Base-by-base conservation (phyloP, 23 red algal genomes). In the Gracilariopsis chorda region DNA sequence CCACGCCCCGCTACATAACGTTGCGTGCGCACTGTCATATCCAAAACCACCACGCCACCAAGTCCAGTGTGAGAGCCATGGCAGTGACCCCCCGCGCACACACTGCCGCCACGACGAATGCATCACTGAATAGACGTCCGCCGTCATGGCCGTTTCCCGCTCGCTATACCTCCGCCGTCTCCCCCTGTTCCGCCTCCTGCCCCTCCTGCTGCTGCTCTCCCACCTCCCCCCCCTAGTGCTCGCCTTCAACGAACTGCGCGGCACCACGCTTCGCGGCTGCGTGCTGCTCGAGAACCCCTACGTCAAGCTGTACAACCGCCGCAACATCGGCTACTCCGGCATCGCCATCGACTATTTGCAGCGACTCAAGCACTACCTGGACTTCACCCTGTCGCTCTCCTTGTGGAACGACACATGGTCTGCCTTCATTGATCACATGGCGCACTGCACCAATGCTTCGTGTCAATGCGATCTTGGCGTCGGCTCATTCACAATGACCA, bases 401-500 rank as follows among this genome's bases (percentile, higher is more conserved):
- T 43, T 23, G 13, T 86, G 82, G 82, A 86, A 86, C 23, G 55
- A 42, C 19, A 86, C 58, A 3, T 86, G 82, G 82, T 51, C 35
- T 20, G 14, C 58, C 25, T 86, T 86, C 27, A 73, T 86, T 43
- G 62, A 67, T n/a, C 58, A 68, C 10, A 86, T 86, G 82, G 51
- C 35, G 14, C 32, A 33, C 30, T 86, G 82, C 17, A 25, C 37
- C 13, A 33, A 30, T 11, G 36, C 58, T 5, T 86, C 60, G 1
- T 86, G 82, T 14, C 42, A 61, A 10, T 86, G 82, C 25, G 62
- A 68, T 43, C 51, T 86, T n/a, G 82, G 82, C 0, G 52, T 86
- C 29, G 82, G 82, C 62, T 68, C 82, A 8, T 86, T 86, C 35
- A 86, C 82, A 4, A 69, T 86, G 43, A 86, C 63, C 37, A 86